Evolutionary conservation across 768 basidiomycete genomes (phyloP).

Genomic region (Daedaleopsis sinensis): DNA sequence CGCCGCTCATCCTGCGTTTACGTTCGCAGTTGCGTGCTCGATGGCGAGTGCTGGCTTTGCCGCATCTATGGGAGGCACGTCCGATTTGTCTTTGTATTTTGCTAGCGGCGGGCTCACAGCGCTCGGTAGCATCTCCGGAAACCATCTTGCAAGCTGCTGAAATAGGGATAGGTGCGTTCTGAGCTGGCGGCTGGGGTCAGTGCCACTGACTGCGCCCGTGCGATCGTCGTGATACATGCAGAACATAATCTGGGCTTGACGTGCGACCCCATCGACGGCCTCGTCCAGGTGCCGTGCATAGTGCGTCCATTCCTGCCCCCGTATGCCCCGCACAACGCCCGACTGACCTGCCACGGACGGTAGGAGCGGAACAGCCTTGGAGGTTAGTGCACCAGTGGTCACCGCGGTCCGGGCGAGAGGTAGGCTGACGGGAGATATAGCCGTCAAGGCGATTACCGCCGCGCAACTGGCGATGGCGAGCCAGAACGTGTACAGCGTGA

Average conservation of each 20-base stretch:
- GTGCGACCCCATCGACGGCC: conserved; percentile 91
- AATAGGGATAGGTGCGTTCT: conserved; percentile 86
- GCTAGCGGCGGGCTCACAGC: neutral
- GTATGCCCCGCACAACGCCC: conserved; percentile 3
- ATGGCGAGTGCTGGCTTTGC: conserved; percentile 96
- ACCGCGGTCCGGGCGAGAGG: neutral
- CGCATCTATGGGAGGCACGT: conserved; percentile 87
- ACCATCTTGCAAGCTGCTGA: conserved; percentile 78
- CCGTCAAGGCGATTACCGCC: conserved; percentile 91
- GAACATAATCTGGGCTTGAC: conserved; percentile 89
- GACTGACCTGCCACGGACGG: neutral
- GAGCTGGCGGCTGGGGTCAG: neutral
- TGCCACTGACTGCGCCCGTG: conserved; percentile 5
- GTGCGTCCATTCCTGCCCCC: conserved; percentile 47
- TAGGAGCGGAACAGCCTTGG: conserved; percentile 87
- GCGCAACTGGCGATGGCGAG: conserved; percentile 95
- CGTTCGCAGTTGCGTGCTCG: conserved; percentile 76
- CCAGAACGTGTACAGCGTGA: conserved; percentile 83
- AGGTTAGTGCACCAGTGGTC: conserved; percentile 58
- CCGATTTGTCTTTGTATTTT: neutral
- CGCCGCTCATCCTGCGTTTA: neutral
- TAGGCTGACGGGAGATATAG: conserved; percentile 38
- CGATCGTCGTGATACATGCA: conserved; percentile 28
- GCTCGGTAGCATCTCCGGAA: conserved; percentile 67
- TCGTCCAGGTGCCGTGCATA: conserved; percentile 96